Base-by-base conservation (phyloP, 768 basidiomycete genomes). In the Kwoniella shandongensis region DNA sequence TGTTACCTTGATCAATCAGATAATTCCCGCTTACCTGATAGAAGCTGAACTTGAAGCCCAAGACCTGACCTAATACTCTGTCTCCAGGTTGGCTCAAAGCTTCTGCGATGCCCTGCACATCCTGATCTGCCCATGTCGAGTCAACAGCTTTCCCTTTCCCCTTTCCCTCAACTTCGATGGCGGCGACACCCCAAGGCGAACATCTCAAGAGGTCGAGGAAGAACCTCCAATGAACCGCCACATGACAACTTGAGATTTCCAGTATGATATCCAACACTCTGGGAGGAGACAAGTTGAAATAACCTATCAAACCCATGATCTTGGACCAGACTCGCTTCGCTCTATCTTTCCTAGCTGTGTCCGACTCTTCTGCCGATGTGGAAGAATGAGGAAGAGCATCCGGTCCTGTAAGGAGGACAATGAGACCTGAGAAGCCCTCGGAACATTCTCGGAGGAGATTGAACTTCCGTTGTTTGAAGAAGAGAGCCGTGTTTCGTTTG, bases 401-500 rank as follows among this genome's bases (percentile, higher is more conserved):
- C 1, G 70, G 49, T n/a, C 63, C 72, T 20, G 87, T 88, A 36
- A 99, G 80, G 69, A 98, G 90, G 10, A 87, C 84, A 25, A 87
- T 84, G 29, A 98, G 84, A 76, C 93, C 92, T 74, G 90, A 90
- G 79, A 91, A 99, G 7, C 96, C 96, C 79, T 98, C 94, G 0
- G 92, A 92, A 68, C 96, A 90, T 79, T 99, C 96, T 35, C 96
- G 87, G 15, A 97, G 83, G 36, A 99, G 83, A 73, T 98, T 99
- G 81, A 93, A 94, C 78, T 98, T 99, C 79, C 91, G 91, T 77
- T 99, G 94, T 25, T 67, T 69, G 64, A 63, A 74, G 62, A 75
- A 73, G 15, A 69, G 53, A 20, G 70, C 62, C 0, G 75, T 73
- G 38, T 63, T 68, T 23, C 62, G 59, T 45, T 70, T 74, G 23